phyloP scores from a whole-genome alignment of 1,139 yeast species.

The Lodderomyces theae region DNA sequence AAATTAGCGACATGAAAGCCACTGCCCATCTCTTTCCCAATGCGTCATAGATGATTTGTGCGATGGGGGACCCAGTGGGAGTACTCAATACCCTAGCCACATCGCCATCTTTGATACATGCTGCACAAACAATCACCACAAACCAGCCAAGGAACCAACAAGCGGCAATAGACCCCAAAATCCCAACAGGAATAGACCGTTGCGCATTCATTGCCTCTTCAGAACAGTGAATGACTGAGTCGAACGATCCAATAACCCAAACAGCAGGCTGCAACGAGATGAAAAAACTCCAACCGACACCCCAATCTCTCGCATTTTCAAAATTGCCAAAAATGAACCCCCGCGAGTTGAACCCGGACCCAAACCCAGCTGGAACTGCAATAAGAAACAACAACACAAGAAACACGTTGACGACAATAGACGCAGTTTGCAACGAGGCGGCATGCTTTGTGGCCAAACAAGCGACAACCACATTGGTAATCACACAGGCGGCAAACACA shows the following conservation, averaged over 20 bases:
- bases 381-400: slow-evolving; percentile 59
- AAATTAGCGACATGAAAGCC: slow-evolving; percentile 59
- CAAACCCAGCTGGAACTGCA: slow-evolving; percentile 61
- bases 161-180: slow-evolving; percentile 42
- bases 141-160: slow-evolving; percentile 64
- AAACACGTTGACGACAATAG: slow-evolving; percentile 54
- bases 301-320: slow-evolving; percentile 57
- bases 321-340: slow-evolving; percentile 53
- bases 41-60: slow-evolving; percentile 63
- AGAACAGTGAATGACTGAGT: slow-evolving; percentile 68
- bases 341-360: slow-evolving; percentile 30
- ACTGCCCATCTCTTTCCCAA: slow-evolving; percentile 71
- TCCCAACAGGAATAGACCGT: slow-evolving; percentile 67
- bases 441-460: slow-evolving; percentile 40
- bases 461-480: slow-evolving; percentile 28
- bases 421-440: slow-evolving; percentile 58
- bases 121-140: slow-evolving; percentile 52
- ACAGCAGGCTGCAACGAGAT: slow-evolving; percentile 64
- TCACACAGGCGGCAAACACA: slow-evolving; percentile 33
- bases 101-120: slow-evolving; percentile 54
- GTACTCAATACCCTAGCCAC: slow-evolving; percentile 40
- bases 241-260: slow-evolving; percentile 69
- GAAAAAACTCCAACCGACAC: slow-evolving; percentile 64
- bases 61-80: slow-evolving; percentile 54
- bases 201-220: slow-evolving; percentile 71